Evolutionary conservation across 2,329 filamentous ascomycete species (phyloP).

Genomic region (Epichloe festucae): DNA sequence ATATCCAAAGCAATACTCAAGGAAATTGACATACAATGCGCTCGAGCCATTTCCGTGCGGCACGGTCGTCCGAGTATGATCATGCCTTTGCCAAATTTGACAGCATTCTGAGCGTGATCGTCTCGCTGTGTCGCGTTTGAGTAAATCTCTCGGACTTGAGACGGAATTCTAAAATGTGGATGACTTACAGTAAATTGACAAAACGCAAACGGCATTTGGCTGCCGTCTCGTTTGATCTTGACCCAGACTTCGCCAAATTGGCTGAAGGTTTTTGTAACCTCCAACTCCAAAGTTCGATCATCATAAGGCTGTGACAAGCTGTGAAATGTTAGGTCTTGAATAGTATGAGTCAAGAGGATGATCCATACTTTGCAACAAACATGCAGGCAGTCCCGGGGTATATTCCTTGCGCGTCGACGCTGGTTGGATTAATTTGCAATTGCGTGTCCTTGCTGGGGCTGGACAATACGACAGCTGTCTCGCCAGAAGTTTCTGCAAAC

Average conservation of each 20-base stretch:
- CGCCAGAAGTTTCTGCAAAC: slow-evolving; percentile 6
- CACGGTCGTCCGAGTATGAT: slow-evolving; percentile 42
- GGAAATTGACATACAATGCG: slow-evolving; percentile 41
- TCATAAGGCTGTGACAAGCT: slow-evolving; percentile 39
- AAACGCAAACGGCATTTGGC: slow-evolving; percentile 51
- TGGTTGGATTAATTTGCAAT: slow-evolving; percentile 3
- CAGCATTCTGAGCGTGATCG: slow-evolving; percentile 35
- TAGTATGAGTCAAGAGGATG: background rate
- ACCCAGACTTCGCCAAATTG: slow-evolving; percentile 44
- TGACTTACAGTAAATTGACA: slow-evolving; percentile 46
- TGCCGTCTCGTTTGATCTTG: slow-evolving; percentile 47
- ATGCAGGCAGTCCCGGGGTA: slow-evolving; percentile 43
- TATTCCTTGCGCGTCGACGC: slow-evolving; percentile 35
- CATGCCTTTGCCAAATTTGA: slow-evolving; percentile 31
- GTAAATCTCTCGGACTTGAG: background rate
- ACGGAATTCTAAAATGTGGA: background rate
- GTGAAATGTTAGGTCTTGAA: slow-evolving; percentile 6
- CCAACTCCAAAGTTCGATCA: slow-evolving; percentile 37
- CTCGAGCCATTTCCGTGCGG: slow-evolving; percentile 47
- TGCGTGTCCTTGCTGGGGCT: background rate
- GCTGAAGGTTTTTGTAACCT: slow-evolving; percentile 39
- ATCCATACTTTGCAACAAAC: slow-evolving; percentile 52
- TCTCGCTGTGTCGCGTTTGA: slow-evolving; percentile 25
- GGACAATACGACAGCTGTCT: background rate
- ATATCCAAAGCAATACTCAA: background rate